Base-by-base conservation (phyloP, 805 yeast species). In the Wickerhamomyces canadensis region DNA sequence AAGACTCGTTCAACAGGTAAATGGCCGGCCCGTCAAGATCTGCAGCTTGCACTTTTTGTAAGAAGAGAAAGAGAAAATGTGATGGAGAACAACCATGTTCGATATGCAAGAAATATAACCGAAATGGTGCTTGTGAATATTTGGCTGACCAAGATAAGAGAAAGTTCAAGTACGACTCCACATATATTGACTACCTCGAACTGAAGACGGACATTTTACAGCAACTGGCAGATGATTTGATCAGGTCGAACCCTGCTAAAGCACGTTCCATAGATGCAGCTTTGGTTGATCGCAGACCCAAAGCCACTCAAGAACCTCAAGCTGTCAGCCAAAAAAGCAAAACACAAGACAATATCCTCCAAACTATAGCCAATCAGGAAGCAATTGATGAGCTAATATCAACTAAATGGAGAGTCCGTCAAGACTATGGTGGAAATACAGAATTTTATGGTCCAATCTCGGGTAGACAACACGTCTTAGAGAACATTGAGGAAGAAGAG, bases 401-500 rank as follows among this genome's bases (percentile, higher is more conserved):
- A 0, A 60, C 64, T 4, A 57, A 60, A 6, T 61, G 64, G 64
- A 47, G 54, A 27, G 64, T 60, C 4, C 38, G 59, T 12, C 46
- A 45, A 17, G 57, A 54, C 34, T 41, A 42, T 4, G 32, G 41
- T 7, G 58, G 60, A 1, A 37, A 45, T 14, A 58, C 62, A 3
- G 62, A 54, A 16, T 61, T 60, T 37, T 61, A 61, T 37, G 65
- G 65, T 0, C 65, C 64, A 4, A 49, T 60, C 2, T 58, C 63
- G 2, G 64, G 62, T 4, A 38, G 64, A 25, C 61, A 57, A 33
- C 54, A 54, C 22, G 56, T 54, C 18, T 24, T 45, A 5, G 62
- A 57, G 32, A 46, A 44, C 14, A 46, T 40, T 10, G 49, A 41
- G 6, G 41, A 39, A 2, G 38, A 34, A 7, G 39, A 27, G 16